Evolutionary conservation across 805 yeast genomes (phyloP), one percentile per base, ranked within the genome.

Genomic region (Lachancea thermotolerans): DNA sequence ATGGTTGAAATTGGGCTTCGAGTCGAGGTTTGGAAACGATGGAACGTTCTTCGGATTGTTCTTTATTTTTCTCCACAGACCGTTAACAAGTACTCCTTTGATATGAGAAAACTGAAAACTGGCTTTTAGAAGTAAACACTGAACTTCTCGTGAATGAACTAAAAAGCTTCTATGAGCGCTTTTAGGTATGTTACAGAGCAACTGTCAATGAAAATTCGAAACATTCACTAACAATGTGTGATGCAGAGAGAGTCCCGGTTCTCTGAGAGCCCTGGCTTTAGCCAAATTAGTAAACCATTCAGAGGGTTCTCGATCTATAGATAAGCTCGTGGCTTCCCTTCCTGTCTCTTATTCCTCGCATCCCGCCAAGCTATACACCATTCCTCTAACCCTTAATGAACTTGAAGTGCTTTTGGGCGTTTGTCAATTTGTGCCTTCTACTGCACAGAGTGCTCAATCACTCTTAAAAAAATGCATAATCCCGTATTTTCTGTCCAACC

Each of bases 381-480:
- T 73, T 14, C 74, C 77, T 12, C 67, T 77, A 48, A 63, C 77
- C 1, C 62, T 69, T 34, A 75, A 72, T 46, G 84, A 80, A 49
- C 69, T 73, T 57, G 85, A 80, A 53, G 71, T 76, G 10, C 59
- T 80, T 41, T 45, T 73, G 35, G 77, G 84, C 0, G 60, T 79
- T n/a, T 69, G 81, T 49, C 55, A 71, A 10, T 57, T 72, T 3
- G 45, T 47, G 4, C 64, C 67, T 9, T 47, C 61, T 40, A 64
- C 62, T 31, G 52, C 56, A 18, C 56, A 59, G 1, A 74, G 73
- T 39, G 79, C 77, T 1, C 37, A 44, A 11, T 56, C 61, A 4
- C 46, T 70, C 25, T 56, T 79, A 15, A 54, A 67, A 29, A 58
- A 67, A 9, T 72, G 74, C 38, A 60, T 80, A 41, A 49, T 70